These are phyloP conservation scores for Malassezia globosa DNA, from an alignment of 1,284 basidiomycete species.

Conservation along the genomic window DNA sequence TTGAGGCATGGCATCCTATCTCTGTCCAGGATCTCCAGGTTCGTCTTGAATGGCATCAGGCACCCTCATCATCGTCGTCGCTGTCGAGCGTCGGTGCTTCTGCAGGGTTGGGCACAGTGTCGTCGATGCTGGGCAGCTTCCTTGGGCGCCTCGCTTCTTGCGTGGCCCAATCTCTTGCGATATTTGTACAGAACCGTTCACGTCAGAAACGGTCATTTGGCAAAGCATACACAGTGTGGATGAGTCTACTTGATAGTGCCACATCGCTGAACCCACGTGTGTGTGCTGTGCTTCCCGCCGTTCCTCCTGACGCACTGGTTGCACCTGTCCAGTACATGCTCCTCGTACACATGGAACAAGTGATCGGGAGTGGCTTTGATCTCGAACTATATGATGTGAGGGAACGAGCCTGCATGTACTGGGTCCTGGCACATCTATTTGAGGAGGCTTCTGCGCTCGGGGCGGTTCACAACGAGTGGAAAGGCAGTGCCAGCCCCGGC, in stretches of 20 bases:
- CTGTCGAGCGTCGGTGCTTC: no score
- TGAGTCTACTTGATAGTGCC: conserved; percentile 7
- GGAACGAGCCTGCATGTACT: conserved; percentile 8
- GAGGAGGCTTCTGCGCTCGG: background rate
- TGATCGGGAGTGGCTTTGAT: conserved; percentile 7
- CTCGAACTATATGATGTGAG: conserved; percentile 8
- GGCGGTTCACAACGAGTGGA: background rate
- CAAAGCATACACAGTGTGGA: conserved; percentile 12
- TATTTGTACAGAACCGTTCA: conserved; percentile 6
- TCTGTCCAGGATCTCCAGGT: conserved; percentile 2
- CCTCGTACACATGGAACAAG: background rate
- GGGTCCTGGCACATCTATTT: conserved; percentile 1
- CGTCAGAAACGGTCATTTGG: conserved; percentile 13
- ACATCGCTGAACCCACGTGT: background rate
- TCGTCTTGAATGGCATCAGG: conserved; percentile 7
- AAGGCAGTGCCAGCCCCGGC: background rate
- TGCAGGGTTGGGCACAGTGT: no score
- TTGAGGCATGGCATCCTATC: background rate
- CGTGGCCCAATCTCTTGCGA: background rate
- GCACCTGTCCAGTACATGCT: background rate
- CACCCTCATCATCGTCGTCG: background rate
- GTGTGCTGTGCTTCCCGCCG: background rate
- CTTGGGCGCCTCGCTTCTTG: conserved; percentile 1
- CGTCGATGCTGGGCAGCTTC: background rate
- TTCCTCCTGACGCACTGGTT: background rate